Base-by-base conservation (phyloP, 1,139 yeast genomes). In the Yamadazyma blattariae region DNA sequence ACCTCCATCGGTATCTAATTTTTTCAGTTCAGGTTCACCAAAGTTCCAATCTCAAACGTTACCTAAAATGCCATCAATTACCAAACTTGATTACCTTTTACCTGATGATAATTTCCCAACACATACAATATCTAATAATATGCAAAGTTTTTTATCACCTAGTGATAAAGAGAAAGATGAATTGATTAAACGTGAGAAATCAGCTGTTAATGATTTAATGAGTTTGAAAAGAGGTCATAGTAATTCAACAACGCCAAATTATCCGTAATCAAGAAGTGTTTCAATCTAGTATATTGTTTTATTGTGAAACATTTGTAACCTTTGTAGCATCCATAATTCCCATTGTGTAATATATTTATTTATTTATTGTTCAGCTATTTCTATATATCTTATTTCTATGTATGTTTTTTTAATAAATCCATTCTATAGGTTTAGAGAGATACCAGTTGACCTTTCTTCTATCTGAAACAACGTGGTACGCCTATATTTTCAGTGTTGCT, bases 201-300 rank as follows among this genome's bases (percentile, higher is more conserved):
- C 59, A 42, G 68, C 59, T 5, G 55, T 61, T 18, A 63, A 61
- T 46, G 72, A 67, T 45, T 51, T 67, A 36, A 56, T 63, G 57
- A 61, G 52, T 29, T 32, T 54, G 33, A 53, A 49, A 34, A 48
- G 48, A 23, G 47, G 47, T 7, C 44, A 39, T 16, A 15, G 30
- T 12, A 36, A 36, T 27, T 25, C 34, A 5, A 20, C 29, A 10
- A 32, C 28, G 5, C 34, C 34, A 4, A 32, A 32, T 27, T 26
- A 28, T 18, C 30, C 30, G 4, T 27, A 27, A 15, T 25, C 18
- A 22, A 10, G 11, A n/a, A 23, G 6, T n/a, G n/a, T n/a, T n/a
- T n/a, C n/a, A n/a, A n/a, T n/a, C n/a, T n/a, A n/a, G n/a, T n/a
- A n/a, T n/a, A n/a, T n/a, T n/a, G n/a, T n/a, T n/a, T n/a, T n/a